phyloP scores from a whole-genome alignment of 331 rosid genomes.

The Spiraea crenata region DNA sequence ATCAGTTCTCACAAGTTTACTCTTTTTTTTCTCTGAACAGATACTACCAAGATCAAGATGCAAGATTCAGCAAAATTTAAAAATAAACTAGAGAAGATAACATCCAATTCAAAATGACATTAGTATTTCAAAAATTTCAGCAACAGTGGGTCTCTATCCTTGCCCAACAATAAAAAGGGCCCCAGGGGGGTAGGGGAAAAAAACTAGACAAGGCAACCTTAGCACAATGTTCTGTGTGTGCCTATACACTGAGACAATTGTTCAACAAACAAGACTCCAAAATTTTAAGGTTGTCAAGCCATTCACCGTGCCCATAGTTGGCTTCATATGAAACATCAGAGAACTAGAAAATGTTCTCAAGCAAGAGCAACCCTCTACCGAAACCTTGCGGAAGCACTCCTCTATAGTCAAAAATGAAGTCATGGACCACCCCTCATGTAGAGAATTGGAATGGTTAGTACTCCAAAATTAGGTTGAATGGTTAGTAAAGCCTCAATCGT shows the following conservation, averaged over 20 bases:
- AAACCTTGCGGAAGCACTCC: conserved; percentile 53
- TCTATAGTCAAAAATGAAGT: conserved; percentile 51
- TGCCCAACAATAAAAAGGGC: conserved; percentile 16
- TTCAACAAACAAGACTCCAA: conserved; percentile 35
- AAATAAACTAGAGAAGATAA: background rate
- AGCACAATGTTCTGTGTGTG: conserved; percentile 17
- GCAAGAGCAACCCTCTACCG: conserved; percentile 33
- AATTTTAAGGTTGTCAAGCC: conserved; percentile 59
- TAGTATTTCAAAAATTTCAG: conserved; percentile 14
- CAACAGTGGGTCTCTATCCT: conserved; percentile 9
- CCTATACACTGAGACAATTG: conserved; percentile 16
- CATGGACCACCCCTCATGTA: conserved; percentile 35
- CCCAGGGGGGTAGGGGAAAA: conserved; percentile 1
- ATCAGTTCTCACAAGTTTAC: no score
- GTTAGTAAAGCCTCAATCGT: conserved; percentile 51
- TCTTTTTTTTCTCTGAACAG: no score
- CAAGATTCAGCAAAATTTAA: background rate
- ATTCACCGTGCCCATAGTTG: conserved; percentile 34
- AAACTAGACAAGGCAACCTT: background rate
- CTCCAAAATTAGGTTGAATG: conserved; percentile 25
- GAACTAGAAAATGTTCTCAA: conserved; percentile 17
- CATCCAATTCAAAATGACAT: background rate
- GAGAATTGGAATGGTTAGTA: conserved; percentile 38
- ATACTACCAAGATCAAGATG: no score
- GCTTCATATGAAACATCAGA: conserved; percentile 36